Evolutionary conservation across 768 basidiomycete genomes (phyloP).

Genomic region (Boletus coccyginus): DNA sequence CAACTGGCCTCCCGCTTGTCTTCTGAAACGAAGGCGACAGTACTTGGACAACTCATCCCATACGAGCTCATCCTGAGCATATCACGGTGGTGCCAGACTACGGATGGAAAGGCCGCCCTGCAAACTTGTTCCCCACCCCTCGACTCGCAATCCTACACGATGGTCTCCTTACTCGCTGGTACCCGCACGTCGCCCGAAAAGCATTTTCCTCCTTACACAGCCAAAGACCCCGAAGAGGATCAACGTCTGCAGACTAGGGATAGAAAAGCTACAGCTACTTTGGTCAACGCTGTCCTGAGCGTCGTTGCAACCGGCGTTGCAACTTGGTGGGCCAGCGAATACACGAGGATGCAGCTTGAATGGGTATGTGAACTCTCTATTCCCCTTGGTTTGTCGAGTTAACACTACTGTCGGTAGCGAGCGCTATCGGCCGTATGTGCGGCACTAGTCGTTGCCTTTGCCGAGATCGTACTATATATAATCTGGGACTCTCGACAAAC

Average conservation of each 20-base stretch:
- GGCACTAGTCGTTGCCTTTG: conserved; percentile 63
- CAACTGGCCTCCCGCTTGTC: conserved; percentile 42
- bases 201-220: conserved; percentile 53
- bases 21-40: conserved; percentile 1
- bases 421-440: conserved; percentile 60
- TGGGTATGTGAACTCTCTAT: conserved; percentile 52
- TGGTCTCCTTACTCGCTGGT: conserved; percentile 76
- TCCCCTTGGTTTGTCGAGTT: background rate
- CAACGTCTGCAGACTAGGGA: conserved; percentile 50
- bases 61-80: conserved; percentile 56
- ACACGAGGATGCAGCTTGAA: conserved; percentile 64
- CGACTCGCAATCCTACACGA: conserved; percentile 55
- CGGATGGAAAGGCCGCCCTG: conserved; percentile 40
- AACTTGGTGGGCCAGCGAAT: conserved; percentile 69
- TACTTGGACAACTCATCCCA: conserved; percentile 50
- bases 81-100: conserved; percentile 68
- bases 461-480: conserved; percentile 68
- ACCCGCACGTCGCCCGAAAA: conserved; percentile 76
- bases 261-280: conserved; percentile 61
- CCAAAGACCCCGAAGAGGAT: conserved; percentile 46
- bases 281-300: conserved; percentile 72
- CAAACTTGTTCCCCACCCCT: conserved; percentile 43
- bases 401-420: conserved; percentile 37
- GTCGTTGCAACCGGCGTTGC: conserved; percentile 64
- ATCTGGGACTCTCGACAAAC: conserved; percentile 63